Conservation (phyloP, 257 asterid genomes). For the Mitragyna speciosa region DNA sequence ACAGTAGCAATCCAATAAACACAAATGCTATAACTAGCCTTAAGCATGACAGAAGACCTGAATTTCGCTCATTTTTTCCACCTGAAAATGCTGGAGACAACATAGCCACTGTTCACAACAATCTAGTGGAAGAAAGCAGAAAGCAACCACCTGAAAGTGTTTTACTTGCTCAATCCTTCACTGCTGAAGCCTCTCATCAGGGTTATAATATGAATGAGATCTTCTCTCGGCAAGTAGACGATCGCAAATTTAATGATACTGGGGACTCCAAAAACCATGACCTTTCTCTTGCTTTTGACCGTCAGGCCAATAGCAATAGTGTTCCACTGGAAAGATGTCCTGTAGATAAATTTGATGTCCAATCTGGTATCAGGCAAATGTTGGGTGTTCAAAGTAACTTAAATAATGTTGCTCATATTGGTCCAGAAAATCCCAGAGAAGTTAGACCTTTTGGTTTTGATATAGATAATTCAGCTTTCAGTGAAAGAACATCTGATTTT, state of each 20-base stretch:
- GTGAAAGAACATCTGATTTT: slow-evolving; percentile 32
- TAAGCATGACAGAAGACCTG: slow-evolving; percentile 38
- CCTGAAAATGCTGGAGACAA: slow-evolving; percentile 39
- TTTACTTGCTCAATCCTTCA: slow-evolving; percentile 36
- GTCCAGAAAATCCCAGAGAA: slow-evolving; percentile 39
- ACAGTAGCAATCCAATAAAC: slow-evolving; percentile 31
- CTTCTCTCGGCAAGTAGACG: slow-evolving; percentile 36
- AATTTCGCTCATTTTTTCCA: slow-evolving; percentile 43
- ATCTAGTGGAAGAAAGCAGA: slow-evolving; percentile 35
- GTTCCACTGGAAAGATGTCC: slow-evolving; percentile 38
- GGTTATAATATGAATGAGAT: slow-evolving; percentile 32
- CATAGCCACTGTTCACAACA: slow-evolving; percentile 27
- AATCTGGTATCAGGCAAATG: slow-evolving; percentile 35
- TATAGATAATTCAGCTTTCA: slow-evolving; percentile 42
- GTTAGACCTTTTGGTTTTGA: slow-evolving; percentile 42
- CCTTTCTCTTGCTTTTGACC: slow-evolving; percentile 58
- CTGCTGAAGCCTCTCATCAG: slow-evolving; percentile 35
- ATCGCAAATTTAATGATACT: slow-evolving; percentile 29
- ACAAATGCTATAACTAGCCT: slow-evolving; percentile 28
- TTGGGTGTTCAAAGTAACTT: slow-evolving; percentile 32
- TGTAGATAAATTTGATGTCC: slow-evolving; percentile 35
- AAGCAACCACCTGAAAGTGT: slow-evolving; percentile 34
- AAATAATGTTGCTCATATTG: slow-evolving; percentile 22
- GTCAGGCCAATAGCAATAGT: slow-evolving; percentile 35
- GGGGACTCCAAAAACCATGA: slow-evolving; percentile 42